A percentile compares a stretch with the other conserved stretches of the same genome.
These are phyloP conservation scores for Croton laevigatus DNA, from an alignment of 441 rosid genomes.

Conservation along the genomic window DNA sequence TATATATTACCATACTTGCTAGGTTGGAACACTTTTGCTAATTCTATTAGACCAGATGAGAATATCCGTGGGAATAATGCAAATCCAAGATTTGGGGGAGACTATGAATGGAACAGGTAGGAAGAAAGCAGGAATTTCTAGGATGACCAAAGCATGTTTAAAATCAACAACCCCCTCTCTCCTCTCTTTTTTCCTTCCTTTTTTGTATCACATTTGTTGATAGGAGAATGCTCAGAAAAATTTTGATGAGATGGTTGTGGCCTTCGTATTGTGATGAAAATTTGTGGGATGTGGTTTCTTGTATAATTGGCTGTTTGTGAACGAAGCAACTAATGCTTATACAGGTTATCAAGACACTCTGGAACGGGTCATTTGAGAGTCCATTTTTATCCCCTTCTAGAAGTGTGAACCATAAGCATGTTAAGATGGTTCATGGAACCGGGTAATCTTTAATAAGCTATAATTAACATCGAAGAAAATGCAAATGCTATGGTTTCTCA, in stretches of 20 bases:
- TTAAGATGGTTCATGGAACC: not conserved
- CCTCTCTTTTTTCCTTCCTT: too few species aligned
- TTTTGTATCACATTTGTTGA: slow-evolving; percentile 4
- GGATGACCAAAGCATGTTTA: not conserved
- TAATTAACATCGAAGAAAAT: too few species aligned
- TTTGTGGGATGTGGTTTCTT: not conserved
- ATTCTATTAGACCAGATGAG: slow-evolving; percentile 51
- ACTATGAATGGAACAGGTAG: slow-evolving; percentile 79
- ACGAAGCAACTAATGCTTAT: not conserved
- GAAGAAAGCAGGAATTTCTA: not conserved
- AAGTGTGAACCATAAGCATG: too few species aligned
- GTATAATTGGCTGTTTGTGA: not conserved
- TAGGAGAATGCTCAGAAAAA: slow-evolving; percentile 4
- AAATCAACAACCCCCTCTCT: too few species aligned
- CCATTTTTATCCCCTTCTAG: not conserved
- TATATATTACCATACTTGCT: slow-evolving; percentile 78
- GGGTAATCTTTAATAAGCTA: too few species aligned
- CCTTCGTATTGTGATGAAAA: not conserved
- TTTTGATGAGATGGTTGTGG: not conserved
- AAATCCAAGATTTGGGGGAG: slow-evolving; percentile 62
- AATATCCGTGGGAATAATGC: slow-evolving; percentile 38
- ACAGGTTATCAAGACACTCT: too few species aligned
- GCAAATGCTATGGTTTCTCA: too few species aligned
- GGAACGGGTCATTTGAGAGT: not conserved
- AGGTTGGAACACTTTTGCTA: slow-evolving; percentile 80